Evolutionary conservation across 2,329 filamentous ascomycete species (phyloP).

Genomic region (Albophoma yamanashiensis): DNA sequence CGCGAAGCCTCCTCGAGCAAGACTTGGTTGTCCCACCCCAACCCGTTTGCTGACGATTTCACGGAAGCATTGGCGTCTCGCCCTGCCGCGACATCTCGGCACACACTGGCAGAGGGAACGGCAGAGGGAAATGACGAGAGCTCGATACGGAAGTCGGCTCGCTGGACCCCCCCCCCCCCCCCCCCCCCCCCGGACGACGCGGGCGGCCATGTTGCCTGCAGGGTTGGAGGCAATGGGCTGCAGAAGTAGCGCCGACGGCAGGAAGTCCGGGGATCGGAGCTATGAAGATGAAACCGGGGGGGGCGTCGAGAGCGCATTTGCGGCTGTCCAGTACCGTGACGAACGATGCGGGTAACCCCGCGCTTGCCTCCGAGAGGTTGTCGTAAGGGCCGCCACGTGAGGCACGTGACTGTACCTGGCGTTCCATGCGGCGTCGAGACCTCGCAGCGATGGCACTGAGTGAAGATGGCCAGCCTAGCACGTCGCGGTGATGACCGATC

Average conservation of each 20-base stretch:
- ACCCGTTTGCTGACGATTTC: too few relatives aligned
- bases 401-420: background rate
- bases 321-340: too few relatives aligned
- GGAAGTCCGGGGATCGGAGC: background rate
- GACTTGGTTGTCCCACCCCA: background rate
- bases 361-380: too few relatives aligned
- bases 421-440: background rate
- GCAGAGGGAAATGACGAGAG: background rate
- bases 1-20: background rate
- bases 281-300: background rate
- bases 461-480: background rate
- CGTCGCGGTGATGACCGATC: background rate
- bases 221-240: background rate
- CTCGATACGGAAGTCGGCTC: background rate
- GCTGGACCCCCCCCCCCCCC: background rate
- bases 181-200: too few relatives aligned
- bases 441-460: background rate
- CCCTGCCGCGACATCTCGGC: background rate
- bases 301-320: background rate
- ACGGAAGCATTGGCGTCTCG: background rate
- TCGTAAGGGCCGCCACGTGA: too few relatives aligned
- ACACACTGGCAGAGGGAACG: too few relatives aligned
- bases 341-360: too few relatives aligned
- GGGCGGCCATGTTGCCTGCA: background rate
- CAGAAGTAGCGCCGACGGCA: background rate